These are phyloP conservation scores for Populus hybrid DNA, from an alignment of 441 rosid species.

Conservation along the genomic window DNA sequence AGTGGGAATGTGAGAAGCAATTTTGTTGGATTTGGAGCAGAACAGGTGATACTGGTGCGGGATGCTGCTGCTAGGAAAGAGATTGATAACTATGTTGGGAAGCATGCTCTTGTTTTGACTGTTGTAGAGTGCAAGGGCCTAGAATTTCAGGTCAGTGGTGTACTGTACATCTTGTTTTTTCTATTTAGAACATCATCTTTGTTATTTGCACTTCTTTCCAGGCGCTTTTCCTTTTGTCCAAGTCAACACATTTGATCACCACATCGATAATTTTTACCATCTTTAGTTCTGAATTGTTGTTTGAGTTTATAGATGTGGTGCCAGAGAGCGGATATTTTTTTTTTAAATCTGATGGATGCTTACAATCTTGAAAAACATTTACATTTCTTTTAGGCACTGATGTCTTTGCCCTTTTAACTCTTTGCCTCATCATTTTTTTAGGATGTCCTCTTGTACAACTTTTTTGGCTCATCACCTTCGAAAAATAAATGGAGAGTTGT, in stretches of 20 bases:
- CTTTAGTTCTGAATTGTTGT: background rate
- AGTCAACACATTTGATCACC: background rate
- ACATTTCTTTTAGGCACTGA: background rate
- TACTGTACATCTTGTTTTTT: background rate
- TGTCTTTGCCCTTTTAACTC: background rate
- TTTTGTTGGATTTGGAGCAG: slow-evolving; percentile 50
- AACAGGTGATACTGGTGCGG: slow-evolving; percentile 53
- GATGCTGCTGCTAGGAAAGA: slow-evolving; percentile 41
- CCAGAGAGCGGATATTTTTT: background rate
- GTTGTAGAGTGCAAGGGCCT: slow-evolving; percentile 54
- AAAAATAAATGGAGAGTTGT: slow-evolving; percentile 48
- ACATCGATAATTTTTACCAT: background rate
- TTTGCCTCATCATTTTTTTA: slow-evolving; percentile 1
- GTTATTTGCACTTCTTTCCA: background rate
- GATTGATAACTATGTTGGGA: slow-evolving; percentile 35
- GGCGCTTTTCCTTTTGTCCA: background rate
- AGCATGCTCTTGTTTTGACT: slow-evolving; percentile 55
- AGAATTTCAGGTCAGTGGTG: slow-evolving; percentile 51
- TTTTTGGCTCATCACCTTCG: slow-evolving; percentile 49
- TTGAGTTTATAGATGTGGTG: background rate
- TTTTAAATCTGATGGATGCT: background rate
- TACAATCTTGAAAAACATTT: background rate
- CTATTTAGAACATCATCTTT: background rate
- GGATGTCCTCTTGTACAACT: slow-evolving; percentile 53
- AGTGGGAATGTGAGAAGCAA: slow-evolving; percentile 11